Conservation (phyloP, 371 early-diverging fungal species). For the Syncephalastrum racemosum region DNA sequence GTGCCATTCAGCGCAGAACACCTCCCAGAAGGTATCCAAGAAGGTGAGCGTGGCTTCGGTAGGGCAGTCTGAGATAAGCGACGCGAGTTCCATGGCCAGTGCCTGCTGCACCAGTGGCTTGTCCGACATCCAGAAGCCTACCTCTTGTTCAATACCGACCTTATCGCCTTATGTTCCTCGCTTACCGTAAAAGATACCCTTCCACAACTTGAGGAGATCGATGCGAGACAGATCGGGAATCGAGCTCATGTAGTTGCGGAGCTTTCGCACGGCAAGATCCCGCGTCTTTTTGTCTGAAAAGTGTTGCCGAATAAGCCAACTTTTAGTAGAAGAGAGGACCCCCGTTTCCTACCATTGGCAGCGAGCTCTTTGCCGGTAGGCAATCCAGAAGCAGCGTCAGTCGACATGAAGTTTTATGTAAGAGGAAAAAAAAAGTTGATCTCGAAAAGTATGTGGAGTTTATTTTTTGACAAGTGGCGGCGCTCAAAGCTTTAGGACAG, state of each 20-base stretch:
- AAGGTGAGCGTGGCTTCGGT: slow-evolving; percentile 58
- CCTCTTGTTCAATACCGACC: not conserved
- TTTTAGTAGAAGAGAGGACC: not conserved
- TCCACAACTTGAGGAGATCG: slow-evolving; percentile 89
- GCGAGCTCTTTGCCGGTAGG: slow-evolving; percentile 27
- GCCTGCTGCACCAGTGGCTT: slow-evolving; percentile 90
- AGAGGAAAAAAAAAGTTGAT: no score
- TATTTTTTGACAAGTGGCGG: no score
- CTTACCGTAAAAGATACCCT: slow-evolving; percentile 92
- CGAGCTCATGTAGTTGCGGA: slow-evolving; percentile 60
- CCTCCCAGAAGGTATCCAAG: slow-evolving; percentile 82
- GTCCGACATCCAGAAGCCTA: slow-evolving; percentile 95
- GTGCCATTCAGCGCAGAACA: slow-evolving; percentile 82
- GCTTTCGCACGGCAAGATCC: slow-evolving; percentile 77
- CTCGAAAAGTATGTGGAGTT: no score
- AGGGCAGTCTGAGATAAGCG: slow-evolving; percentile 61
- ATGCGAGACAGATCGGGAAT: slow-evolving; percentile 57
- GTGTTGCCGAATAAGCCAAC: not conserved
- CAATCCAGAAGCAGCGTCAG: slow-evolving; percentile 3
- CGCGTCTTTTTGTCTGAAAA: slow-evolving; percentile 77
- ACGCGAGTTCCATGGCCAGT: slow-evolving; percentile 77
- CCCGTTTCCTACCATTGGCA: slow-evolving; percentile 22
- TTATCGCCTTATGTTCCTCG: not conserved
- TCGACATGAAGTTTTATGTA: no score
- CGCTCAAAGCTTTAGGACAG: no score